Conservation (phyloP, 768 basidiomycete genomes). For the Tylopilus plumbeoviolaceoides region DNA sequence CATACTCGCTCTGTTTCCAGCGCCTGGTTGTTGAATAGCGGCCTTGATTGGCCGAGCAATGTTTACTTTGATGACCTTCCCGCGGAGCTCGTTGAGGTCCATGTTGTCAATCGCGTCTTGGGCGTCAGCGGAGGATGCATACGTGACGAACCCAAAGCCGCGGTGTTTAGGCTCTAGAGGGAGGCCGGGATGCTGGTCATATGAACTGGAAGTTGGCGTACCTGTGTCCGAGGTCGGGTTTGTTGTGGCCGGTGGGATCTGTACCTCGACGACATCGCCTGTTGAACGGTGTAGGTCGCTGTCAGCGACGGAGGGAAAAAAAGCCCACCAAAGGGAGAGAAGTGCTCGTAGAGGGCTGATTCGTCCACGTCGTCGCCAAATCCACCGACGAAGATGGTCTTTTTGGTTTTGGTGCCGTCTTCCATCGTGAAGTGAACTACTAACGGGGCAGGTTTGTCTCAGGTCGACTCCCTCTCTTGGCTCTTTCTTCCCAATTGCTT, state of each 20-base stretch:
- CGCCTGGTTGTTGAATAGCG: slow-evolving; percentile 54
- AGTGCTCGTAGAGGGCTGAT: slow-evolving; percentile 65
- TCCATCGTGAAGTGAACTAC: slow-evolving; percentile 47
- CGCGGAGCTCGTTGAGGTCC: slow-evolving; percentile 88
- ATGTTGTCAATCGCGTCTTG: slow-evolving; percentile 99
- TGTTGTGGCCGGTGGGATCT: slow-evolving; percentile 76
- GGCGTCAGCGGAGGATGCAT: slow-evolving; percentile 73
- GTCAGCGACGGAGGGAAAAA: not conserved
- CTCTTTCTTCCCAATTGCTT: not conserved
- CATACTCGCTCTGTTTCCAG: slow-evolving; percentile 74
- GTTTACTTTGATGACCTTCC: slow-evolving; percentile 76
- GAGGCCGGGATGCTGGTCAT: slow-evolving; percentile 3
- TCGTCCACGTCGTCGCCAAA: slow-evolving; percentile 85
- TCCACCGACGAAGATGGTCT: slow-evolving; percentile 82
- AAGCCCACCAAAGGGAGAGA: slow-evolving; percentile 80
- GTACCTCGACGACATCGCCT: slow-evolving; percentile 94
- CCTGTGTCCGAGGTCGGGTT: slow-evolving; percentile 63
- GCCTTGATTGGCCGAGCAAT: slow-evolving; percentile 80
- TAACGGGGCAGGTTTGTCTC: slow-evolving; percentile 10
- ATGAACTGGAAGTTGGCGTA: slow-evolving; percentile 18
- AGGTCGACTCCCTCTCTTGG: not conserved
- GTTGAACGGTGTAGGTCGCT: slow-evolving; percentile 7
- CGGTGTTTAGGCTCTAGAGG: slow-evolving; percentile 71
- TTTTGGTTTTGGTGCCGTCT: slow-evolving; percentile 80
- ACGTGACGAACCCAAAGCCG: slow-evolving; percentile 94